phyloP scores from a whole-genome alignment of 208 protist genomes.

The Acanthamoeba sp. region DNA sequence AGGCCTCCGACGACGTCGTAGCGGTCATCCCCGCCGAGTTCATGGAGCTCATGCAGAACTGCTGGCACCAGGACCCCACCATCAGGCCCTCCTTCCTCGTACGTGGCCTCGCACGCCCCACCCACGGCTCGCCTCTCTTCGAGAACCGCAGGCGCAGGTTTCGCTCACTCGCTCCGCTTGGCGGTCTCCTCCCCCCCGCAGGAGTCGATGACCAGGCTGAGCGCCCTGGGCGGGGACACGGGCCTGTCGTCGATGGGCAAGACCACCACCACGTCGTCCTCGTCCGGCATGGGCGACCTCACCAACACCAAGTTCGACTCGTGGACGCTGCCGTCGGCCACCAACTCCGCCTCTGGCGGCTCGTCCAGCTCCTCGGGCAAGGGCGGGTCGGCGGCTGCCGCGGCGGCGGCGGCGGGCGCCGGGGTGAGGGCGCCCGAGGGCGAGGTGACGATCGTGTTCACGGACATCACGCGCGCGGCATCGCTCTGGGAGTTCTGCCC shows the following conservation, averaged over 20 bases:
- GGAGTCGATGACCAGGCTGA: constrained; percentile 8
- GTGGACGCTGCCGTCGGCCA: neutral
- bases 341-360: neutral
- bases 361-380: neutral
- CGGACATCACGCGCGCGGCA: constrained; percentile 23
- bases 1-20: neutral
- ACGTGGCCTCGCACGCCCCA: neutral
- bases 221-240: neutral
- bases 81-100: constrained; percentile 54
- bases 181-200: neutral
- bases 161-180: neutral
- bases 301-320: neutral
- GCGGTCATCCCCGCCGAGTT: neutral
- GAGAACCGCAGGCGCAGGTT: no score
- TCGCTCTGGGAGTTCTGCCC: constrained; percentile 32
- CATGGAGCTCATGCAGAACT: neutral
- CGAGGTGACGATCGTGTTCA: constrained; percentile 33
- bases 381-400: neutral
- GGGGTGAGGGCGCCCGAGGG: neutral
- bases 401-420: neutral
- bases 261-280: neutral
- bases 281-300: neutral
- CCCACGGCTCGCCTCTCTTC: no score
- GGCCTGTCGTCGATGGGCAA: neutral
- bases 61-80: constrained; percentile 53